A percentile compares a stretch with the other conserved stretches of the same genome.
Evolutionary conservation across 1,284 basidiomycete species (phyloP).

Genomic region (Cryptococcus maquisensis): DNA sequence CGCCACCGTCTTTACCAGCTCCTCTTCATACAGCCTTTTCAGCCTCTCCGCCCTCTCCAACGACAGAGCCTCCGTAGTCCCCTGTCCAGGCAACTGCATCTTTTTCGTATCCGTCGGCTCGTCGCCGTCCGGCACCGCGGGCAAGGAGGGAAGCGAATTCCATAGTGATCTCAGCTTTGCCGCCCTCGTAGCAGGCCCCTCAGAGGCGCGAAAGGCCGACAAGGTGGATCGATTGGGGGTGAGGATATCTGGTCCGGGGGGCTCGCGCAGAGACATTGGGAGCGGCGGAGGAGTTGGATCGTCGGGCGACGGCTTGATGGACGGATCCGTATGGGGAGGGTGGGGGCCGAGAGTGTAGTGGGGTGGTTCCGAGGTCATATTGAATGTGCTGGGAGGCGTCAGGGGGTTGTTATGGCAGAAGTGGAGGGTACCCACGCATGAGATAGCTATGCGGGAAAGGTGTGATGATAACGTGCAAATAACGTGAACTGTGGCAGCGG

Average conservation of each 20-base stretch:
- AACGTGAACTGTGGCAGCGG: no score
- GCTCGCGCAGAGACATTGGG: slow-evolving; percentile 27
- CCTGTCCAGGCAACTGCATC: slow-evolving; percentile 47
- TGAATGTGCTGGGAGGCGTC: no score
- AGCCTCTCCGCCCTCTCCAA: slow-evolving; percentile 65
- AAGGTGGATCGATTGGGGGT: slow-evolving; percentile 29
- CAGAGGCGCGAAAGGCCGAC: slow-evolving; percentile 41
- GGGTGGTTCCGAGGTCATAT: background rate
- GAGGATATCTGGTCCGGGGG: slow-evolving; percentile 30
- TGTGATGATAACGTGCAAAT: no score
- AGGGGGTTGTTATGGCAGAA: no score
- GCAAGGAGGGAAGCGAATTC: slow-evolving; percentile 42
- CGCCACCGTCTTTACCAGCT: slow-evolving; percentile 61
- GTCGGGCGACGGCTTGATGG: slow-evolving; percentile 1
- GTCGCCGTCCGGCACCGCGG: slow-evolving; percentile 19
- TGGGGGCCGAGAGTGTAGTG: slow-evolving; percentile 10
- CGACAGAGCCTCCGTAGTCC: slow-evolving; percentile 53
- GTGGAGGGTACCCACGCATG: no score
- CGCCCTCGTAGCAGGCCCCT: slow-evolving; percentile 40
- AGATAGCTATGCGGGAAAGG: no score
- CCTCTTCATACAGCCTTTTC: slow-evolving; percentile 68
- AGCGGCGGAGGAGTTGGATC: slow-evolving; percentile 9
- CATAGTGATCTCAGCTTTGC: slow-evolving; percentile 45
- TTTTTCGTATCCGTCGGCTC: slow-evolving; percentile 33
- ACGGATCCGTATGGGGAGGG: slow-evolving; percentile 9